These are phyloP conservation scores for Ascochyta fabae DNA, from an alignment of 2,329 filamentous ascomycete species.

Conservation along the genomic window DNA sequence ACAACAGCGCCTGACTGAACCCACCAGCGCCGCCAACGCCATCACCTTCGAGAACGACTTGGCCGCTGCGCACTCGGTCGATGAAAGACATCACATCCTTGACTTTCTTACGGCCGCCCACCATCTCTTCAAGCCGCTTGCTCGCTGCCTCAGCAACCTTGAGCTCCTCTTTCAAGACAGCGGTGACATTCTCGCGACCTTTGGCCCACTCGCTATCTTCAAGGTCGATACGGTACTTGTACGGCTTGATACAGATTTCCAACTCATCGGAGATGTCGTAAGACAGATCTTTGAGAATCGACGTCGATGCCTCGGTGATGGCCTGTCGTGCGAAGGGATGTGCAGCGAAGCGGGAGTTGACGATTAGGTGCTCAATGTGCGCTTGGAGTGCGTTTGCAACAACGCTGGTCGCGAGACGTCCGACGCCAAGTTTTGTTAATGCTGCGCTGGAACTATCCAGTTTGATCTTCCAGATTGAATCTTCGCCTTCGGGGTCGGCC, in stretches of 20 bases:
- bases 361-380: constrained; percentile 79
- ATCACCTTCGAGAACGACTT: constrained; percentile 83
- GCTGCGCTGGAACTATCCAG: constrained; percentile 90
- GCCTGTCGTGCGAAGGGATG: constrained; percentile 92
- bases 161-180: constrained; percentile 85
- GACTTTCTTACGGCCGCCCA: constrained; percentile 84
- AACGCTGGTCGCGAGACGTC: constrained; percentile 88
- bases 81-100: constrained; percentile 90
- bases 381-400: constrained; percentile 86
- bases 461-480: constrained; percentile 90
- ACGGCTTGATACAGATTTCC: constrained; percentile 98
- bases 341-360: constrained; percentile 80
- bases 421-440: constrained; percentile 92
- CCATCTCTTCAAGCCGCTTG: constrained; percentile 74
- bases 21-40: constrained; percentile 86
- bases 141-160: constrained; percentile 81
- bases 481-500: constrained; percentile 73
- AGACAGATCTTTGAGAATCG: constrained; percentile 90
- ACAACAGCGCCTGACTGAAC: constrained; percentile 85
- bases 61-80: constrained; percentile 85
- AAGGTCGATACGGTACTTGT: constrained; percentile 97
- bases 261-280: constrained; percentile 98
- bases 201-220: constrained; percentile 87
- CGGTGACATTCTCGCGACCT: constrained; percentile 81
- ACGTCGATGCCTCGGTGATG: constrained; percentile 89